Evolutionary conservation across 352 stramenopile species (phyloP), one percentile per base, ranked within the genome.

Genomic region (Phytopythium ostracodes): DNA sequence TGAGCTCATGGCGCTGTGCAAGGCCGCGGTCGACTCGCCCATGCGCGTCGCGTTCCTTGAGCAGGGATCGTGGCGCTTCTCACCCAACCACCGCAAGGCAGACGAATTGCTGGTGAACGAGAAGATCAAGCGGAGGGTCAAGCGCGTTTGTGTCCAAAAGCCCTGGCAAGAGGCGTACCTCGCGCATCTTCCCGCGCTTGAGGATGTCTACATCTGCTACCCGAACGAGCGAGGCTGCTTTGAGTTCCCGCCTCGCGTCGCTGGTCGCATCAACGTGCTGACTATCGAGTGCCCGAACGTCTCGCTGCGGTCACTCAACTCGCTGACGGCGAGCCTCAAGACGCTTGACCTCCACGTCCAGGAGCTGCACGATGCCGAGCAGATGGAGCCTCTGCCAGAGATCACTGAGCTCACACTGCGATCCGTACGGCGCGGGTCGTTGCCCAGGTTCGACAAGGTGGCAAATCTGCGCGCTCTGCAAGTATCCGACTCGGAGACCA

Each of bases 1-100:
- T 4, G 24, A 5, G 22, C 35, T 59, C n/a, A 33, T 59, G 54
- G 35, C 8, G 54, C 54, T 59, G n/a, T 31, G 43, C 56, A 25
- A n/a, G n/a, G 29, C 56, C 14, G 38, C 22, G 25, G 42, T 43
- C n/a, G 18, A 50, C 36, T 50, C 54, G 35, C 54, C 54, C 11
- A 29, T 49, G 22, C 35, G 54, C 15, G 9, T 2, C 11, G 22
- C 17, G 0, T 50, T 59, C 24, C 22, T 59, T 1, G 35, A 50
- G 54, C 22, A 36, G 12, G 29, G 27, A 2, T 1, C 25, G 22
- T 59, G 33, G 53, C 53, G 53, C n/a, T 3, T 59, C 7, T 35
- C 53, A 5, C 36, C 24, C 10, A 22, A n/a, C 1, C 27, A 22
- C 5, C 20, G 22, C 18, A 10, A 2, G 12, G 11, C 14, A 3